A percentile compares a stretch with the other conserved stretches of the same genome.
phyloP scores from a whole-genome alignment of 2,329 filamentous ascomycete genomes.

The Neofusicoccum parvum region DNA sequence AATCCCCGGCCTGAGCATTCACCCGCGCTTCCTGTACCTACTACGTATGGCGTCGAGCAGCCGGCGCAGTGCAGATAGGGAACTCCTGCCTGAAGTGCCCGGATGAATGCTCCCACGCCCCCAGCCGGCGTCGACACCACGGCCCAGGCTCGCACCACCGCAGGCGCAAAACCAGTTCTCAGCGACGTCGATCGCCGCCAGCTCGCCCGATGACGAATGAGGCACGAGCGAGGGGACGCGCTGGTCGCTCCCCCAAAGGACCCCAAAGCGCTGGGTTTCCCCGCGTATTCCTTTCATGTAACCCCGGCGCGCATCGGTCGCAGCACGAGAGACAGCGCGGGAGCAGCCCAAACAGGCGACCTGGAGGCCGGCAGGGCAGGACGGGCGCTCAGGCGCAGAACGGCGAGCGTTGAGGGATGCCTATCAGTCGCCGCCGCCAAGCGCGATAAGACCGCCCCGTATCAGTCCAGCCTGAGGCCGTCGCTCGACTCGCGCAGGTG shows the following conservation, averaged over 20 bases:
- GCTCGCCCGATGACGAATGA: neutral
- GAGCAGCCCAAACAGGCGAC: too few relatives aligned
- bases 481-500: constrained; percentile 6
- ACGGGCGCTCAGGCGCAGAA: neutral
- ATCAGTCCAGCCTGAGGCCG: neutral
- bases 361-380: too few relatives aligned
- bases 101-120: neutral
- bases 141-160: neutral
- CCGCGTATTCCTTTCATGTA: constrained; percentile 9
- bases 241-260: too few relatives aligned
- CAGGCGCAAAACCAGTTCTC: neutral
- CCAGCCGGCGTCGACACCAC: too few relatives aligned
- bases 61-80: too few relatives aligned
- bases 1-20: too few relatives aligned
- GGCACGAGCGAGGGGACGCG: neutral
- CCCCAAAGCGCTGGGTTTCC: neutral
- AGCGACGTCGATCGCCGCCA: neutral
- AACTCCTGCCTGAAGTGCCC: too few relatives aligned
- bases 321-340: too few relatives aligned
- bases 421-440: constrained; percentile 18
- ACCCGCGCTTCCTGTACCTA: too few relatives aligned
- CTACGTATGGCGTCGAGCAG: too few relatives aligned
- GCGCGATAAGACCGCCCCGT: constrained; percentile 5
- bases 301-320: neutral
- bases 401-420: neutral